phyloP scores from a whole-genome alignment of 2,329 filamentous ascomycete genomes.

The Trichoderma semiorbis region DNA sequence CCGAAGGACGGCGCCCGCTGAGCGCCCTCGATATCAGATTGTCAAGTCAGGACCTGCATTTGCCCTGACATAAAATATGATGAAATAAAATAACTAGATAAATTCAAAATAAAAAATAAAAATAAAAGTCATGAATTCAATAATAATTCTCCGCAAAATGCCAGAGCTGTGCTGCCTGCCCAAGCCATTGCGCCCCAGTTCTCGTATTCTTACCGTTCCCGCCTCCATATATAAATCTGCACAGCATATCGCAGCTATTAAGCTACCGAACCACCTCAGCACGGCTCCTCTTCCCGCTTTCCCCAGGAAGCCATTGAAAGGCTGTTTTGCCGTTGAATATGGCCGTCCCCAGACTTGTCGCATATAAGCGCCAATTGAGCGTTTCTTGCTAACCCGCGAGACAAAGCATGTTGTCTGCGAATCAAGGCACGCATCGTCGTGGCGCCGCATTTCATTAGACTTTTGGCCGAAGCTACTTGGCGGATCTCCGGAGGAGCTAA shows the following conservation, averaged over 20 bases:
- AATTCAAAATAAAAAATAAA: background rate
- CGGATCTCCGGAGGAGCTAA: background rate
- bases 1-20: background rate
- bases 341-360: background rate
- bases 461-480: constrained; percentile 8
- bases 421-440: background rate
- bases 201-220: background rate
- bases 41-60: background rate
- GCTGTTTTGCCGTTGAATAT: background rate
- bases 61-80: background rate
- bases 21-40: background rate
- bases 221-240: background rate
- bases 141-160: background rate
- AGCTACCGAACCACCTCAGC: background rate
- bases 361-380: background rate
- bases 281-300: background rate
- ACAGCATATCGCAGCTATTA: background rate
- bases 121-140: background rate
- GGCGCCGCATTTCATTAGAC: background rate
- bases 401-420: background rate
- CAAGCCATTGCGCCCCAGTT: constrained; percentile 1
- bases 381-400: background rate
- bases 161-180: background rate
- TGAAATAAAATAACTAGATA: background rate
- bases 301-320: background rate